These are phyloP conservation scores for Phialophora chinensis DNA, from an alignment of 2,329 filamentous ascomycete genomes.

Conservation along the genomic window DNA sequence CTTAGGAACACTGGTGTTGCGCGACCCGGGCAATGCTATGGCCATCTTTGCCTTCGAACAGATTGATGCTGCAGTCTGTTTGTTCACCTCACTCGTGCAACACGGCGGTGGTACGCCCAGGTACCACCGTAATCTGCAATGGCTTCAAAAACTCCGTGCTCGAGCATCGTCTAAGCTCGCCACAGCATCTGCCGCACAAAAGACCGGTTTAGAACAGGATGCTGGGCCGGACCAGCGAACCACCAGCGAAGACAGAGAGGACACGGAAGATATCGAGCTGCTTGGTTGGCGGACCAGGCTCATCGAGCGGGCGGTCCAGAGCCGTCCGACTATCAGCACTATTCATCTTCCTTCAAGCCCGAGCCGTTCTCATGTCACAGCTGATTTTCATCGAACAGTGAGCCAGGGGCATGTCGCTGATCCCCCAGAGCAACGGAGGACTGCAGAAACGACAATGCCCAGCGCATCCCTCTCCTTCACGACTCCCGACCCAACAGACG, in stretches of 20 bases:
- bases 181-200: neutral
- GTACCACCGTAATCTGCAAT: slow-evolving; percentile 22
- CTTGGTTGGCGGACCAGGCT: slow-evolving; percentile 29
- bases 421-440: slow-evolving; percentile 1
- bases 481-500: slow-evolving; percentile 21
- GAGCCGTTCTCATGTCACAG: slow-evolving; percentile 8
- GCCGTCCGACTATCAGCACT: slow-evolving; percentile 19
- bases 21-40: slow-evolving; percentile 22
- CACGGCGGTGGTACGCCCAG: slow-evolving; percentile 18
- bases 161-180: slow-evolving; percentile 24
- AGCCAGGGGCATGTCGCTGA: neutral
- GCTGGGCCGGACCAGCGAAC: slow-evolving; percentile 1
- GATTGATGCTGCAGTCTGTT: slow-evolving; percentile 21
- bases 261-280: slow-evolving; percentile 25
- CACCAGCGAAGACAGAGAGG: slow-evolving; percentile 16
- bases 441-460: slow-evolving; percentile 8
- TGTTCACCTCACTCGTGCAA: slow-evolving; percentile 24
- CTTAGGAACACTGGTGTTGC: slow-evolving; percentile 23
- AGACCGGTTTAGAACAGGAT: neutral
- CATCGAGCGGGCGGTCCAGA: slow-evolving; percentile 24
- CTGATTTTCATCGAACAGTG: slow-evolving; percentile 2
- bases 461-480: slow-evolving; percentile 7
- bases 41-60: slow-evolving; percentile 22
- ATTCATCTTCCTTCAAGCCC: slow-evolving; percentile 15
- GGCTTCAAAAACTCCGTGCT: slow-evolving; percentile 25